phyloP scores from a whole-genome alignment of 352 stramenopile species.

The Bremia lactucae region DNA sequence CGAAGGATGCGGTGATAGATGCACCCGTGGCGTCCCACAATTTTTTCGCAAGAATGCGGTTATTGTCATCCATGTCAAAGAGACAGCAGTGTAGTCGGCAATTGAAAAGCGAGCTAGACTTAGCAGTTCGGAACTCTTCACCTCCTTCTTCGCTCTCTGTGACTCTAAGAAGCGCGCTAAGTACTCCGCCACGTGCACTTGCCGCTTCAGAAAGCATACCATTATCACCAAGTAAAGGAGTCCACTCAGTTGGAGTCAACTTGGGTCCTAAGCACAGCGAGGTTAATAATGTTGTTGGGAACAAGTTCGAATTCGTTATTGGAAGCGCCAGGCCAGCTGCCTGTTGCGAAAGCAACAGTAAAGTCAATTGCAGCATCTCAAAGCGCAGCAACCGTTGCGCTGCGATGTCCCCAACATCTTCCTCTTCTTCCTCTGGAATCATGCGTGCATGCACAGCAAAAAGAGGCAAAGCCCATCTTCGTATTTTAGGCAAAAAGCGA shows the following conservation, averaged over 20 bases:
- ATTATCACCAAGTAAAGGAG: conserved; percentile 51
- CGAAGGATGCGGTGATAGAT: conserved; percentile 47
- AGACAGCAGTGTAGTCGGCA: conserved; percentile 51
- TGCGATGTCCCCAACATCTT: conserved; percentile 76
- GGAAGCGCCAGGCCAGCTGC: conserved; percentile 31
- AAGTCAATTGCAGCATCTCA: conserved; percentile 63
- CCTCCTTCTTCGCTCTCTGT: conserved; percentile 39
- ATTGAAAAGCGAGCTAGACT: conserved; percentile 39
- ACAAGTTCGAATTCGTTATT: conserved; percentile 57
- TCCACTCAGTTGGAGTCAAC: conserved; percentile 53
- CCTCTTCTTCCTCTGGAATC: conserved; percentile 82
- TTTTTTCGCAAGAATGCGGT: conserved; percentile 41
- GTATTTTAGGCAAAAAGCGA: conserved; percentile 33
- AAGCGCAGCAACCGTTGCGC: conserved; percentile 60
- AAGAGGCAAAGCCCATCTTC: conserved; percentile 60
- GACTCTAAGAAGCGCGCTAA: conserved; percentile 54
- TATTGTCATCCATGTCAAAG: conserved; percentile 57
- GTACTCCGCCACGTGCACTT: conserved; percentile 40
- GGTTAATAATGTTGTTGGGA: conserved; percentile 41
- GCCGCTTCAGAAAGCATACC: conserved; percentile 54
- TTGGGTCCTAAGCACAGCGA: conserved; percentile 44
- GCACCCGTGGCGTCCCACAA: conserved; percentile 53
- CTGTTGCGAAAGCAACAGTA: conserved; percentile 55
- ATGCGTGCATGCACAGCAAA: conserved; percentile 74
- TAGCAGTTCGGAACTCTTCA: conserved; percentile 26